These are phyloP conservation scores for Fusarium tuaranense DNA, from an alignment of 2,329 filamentous ascomycete species.

Conservation along the genomic window DNA sequence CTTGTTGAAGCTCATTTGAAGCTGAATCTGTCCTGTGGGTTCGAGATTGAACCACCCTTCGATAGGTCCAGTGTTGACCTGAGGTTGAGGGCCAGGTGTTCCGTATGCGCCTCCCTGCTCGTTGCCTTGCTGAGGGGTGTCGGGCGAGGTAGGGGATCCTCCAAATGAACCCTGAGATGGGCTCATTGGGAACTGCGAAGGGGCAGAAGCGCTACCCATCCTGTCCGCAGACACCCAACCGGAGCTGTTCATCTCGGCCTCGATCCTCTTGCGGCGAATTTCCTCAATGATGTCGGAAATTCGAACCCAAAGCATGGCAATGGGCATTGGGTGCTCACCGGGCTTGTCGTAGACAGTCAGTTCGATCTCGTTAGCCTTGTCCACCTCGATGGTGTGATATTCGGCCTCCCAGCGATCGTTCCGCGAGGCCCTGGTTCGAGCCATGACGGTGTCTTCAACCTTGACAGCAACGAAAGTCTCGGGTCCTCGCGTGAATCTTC, in stretches of 20 bases:
- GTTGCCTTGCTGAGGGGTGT: constrained; percentile 48
- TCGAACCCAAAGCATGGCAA: constrained; percentile 94
- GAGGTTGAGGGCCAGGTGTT: constrained; percentile 58
- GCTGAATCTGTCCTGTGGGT: constrained; percentile 90
- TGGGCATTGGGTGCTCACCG: constrained; percentile 88
- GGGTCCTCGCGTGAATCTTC: constrained; percentile 87
- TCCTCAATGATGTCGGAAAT: constrained; percentile 98
- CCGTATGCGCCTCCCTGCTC: constrained; percentile 48
- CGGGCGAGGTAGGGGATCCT: constrained; percentile 57
- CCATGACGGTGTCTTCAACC: constrained; percentile 93
- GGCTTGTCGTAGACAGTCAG: constrained; percentile 98
- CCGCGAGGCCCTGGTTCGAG: constrained; percentile 85
- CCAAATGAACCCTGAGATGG: constrained; percentile 58
- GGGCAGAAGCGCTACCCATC: constrained; percentile 73
- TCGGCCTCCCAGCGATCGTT: constrained; percentile 94
- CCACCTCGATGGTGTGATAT: constrained; percentile 90
- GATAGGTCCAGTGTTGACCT: constrained; percentile 71
- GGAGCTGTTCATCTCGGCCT: constrained; percentile 92
- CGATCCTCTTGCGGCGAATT: constrained; percentile 96
- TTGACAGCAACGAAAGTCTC: constrained; percentile 98
- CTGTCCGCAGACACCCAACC: constrained; percentile 98
- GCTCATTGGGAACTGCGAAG: constrained; percentile 69
- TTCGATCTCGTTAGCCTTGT: constrained; percentile 99
- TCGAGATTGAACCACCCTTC: constrained; percentile 98
- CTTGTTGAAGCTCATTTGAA: constrained; percentile 93